Base-by-base conservation (phyloP, 2,329 filamentous ascomycete species). In the Cadophora gregata region DNA sequence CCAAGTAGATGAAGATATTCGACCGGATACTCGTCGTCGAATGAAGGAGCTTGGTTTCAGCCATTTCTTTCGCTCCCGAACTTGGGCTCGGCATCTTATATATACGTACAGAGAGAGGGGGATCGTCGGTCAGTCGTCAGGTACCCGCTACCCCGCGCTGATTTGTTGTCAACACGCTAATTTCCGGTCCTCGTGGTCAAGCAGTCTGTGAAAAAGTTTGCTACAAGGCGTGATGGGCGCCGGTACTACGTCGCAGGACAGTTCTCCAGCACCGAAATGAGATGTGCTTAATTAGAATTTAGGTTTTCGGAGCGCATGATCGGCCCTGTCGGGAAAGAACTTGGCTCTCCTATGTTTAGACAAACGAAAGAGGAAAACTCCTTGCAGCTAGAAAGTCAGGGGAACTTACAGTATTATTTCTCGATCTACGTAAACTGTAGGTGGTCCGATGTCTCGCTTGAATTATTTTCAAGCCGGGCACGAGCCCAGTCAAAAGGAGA, bases 191-290 rank as follows among this genome's bases (percentile, higher is more conserved):
- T 48, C 25, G 53, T 59, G 21, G 56, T 50, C 27, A 53, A 29
- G 29, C 9, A 33, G n/a, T 14, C 9, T 16, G 38, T 16, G 38
- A 4, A 24, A 56, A 58, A 27, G 25, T 25, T 58, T 63, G 36
- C 25, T n/a, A 47, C 25, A 48, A 14, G 14, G 14, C 31, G 27
- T 31, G 51, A 29, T 31, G 33, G 38, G 53, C 38, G n/a, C 25
- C 12, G 59, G 36, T 67, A 61, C 65, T 62, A 67, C 65, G 65
- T 67, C 67, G 62, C 67, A 61, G 38, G 16, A 19, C 38, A 16
- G 62, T 67, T 61, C 36, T 53, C 24, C 62, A 64, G 48, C 38
- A 47, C 14, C 36, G 19, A 12, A 4, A 7, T 33, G 27, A 12
- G 27, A n/a, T 31, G 50, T n/a, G 50, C 50, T 31, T 55, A 27